Conservation (phyloP, 2,329 filamentous ascomycete genomes). For the Fusarium staphyleae region DNA sequence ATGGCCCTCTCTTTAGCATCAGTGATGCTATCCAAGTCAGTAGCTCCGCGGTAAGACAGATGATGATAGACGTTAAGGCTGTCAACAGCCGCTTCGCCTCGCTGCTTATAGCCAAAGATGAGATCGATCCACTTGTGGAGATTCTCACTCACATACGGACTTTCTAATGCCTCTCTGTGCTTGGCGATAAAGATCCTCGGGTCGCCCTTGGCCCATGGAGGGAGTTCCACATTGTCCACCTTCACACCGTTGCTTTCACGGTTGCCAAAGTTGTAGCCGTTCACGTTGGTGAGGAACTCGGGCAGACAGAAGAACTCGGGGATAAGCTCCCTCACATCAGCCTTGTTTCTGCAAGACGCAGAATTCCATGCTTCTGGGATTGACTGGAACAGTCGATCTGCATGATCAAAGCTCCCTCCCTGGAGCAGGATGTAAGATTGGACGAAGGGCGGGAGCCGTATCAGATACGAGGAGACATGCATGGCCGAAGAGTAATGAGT, state of each 20-base stretch:
- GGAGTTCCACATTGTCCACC: constrained; percentile 88
- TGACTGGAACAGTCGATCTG: constrained; percentile 93
- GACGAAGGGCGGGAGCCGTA: constrained; percentile 93
- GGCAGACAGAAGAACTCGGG: constrained; percentile 98
- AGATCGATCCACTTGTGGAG: constrained; percentile 96
- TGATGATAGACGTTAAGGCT: constrained; percentile 96
- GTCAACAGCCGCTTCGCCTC: constrained; percentile 89
- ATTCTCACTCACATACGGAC: constrained; percentile 87
- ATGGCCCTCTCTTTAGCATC: constrained; percentile 87
- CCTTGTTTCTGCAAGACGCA: constrained; percentile 87
- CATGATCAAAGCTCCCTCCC: constrained; percentile 95
- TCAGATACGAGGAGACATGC: constrained; percentile 97
- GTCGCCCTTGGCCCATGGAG: constrained; percentile 95
- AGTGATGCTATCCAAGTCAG: constrained; percentile 87
- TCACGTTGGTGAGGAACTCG: constrained; percentile 93
- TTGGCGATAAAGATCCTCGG: constrained; percentile 95
- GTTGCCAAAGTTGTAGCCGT: constrained; percentile 90
- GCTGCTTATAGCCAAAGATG: constrained; percentile 92
- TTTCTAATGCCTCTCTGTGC: constrained; percentile 94
- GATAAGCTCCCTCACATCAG: constrained; percentile 91
- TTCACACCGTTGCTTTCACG: constrained; percentile 80
- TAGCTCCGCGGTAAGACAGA: constrained; percentile 92
- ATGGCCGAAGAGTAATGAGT: constrained; percentile 99
- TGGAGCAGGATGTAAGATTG: constrained; percentile 94
- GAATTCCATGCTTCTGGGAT: constrained; percentile 91